Percentiles rank a stretch among this genome's conserved stretches.
Conservation (phyloP, 345 rosid species). For the Aquilaria sinensis region DNA sequence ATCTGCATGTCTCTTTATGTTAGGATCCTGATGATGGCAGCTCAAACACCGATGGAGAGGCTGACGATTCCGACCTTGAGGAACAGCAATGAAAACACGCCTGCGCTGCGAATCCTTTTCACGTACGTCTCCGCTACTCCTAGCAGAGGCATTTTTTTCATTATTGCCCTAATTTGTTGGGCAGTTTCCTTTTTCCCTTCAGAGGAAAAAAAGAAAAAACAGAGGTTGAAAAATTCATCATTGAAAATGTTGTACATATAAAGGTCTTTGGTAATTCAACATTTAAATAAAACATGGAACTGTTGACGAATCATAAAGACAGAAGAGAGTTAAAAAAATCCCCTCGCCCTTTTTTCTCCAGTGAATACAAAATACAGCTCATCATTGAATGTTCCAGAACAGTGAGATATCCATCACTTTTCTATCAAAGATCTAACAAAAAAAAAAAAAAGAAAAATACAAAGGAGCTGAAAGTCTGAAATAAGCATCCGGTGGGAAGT, state of each 20-base stretch:
- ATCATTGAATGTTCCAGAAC: no score
- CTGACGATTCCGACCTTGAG: background rate
- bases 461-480: background rate
- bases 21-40: background rate
- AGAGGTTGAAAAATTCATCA: background rate
- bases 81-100: constrained; percentile 10
- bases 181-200: constrained; percentile 1
- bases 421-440: background rate
- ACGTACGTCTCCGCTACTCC: background rate
- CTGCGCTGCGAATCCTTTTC: background rate
- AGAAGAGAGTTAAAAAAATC: no score
- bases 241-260: no score
- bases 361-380: no score
- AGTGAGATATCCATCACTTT: background rate
- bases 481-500: background rate
- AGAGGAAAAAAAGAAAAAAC: background rate
- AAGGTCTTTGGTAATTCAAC: no score
- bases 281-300: no score
- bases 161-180: constrained; percentile 11
- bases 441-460: background rate
- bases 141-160: constrained; percentile 8
- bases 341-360: no score
- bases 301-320: no score
- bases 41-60: constrained; percentile 21
- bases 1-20: background rate